Base-by-base conservation (phyloP, 257 asterid genomes). In the Solanum bulbocastanum region DNA sequence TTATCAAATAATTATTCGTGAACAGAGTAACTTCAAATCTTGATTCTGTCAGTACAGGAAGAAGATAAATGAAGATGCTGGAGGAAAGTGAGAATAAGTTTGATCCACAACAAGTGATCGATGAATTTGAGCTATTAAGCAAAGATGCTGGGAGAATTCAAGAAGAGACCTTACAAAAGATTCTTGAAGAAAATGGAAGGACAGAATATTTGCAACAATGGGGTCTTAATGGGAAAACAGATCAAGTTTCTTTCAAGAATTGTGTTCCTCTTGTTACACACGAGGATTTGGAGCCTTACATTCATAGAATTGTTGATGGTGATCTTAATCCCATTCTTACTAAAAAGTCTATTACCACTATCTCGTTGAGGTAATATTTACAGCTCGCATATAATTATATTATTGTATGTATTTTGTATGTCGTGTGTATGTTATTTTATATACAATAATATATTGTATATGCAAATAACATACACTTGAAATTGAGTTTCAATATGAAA, bases 151-250 rank as follows among this genome's bases (percentile, higher is more conserved):
- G 89, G 62, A 94, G 90, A 73, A 93, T 95, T 87, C 99, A 97
- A 92, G 86, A 83, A 84, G 98, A 95, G 83, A 95, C 98, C 16
- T 91, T 97, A 44, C 87, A 88, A 93, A 94, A 74, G 88, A 96
- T 97, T 88, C 92, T 97, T 90, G 93, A 93, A 89, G 96, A 94
- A 85, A 97, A 96, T 90, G 94, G 98, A 37, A 91, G 88, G 56
- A 89, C 98, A 36, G 98, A 94, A 97, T 97, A 97, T 88, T 84
- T 97, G 86, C 91, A 88, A 90, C 89, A 89, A 87, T 97, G 98
- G 91, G 97, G 98, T 37, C 97, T 97, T 6, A 84, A 89, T 86
- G 97, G 98, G 71, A 95, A 92, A 87, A 95, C 95, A 60, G 99
- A 96, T 74, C 91, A 94, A 4, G 88, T 88, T 37, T 94, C 91